phyloP scores from a whole-genome alignment of 768 basidiomycete species.

The Suillus placidus region DNA sequence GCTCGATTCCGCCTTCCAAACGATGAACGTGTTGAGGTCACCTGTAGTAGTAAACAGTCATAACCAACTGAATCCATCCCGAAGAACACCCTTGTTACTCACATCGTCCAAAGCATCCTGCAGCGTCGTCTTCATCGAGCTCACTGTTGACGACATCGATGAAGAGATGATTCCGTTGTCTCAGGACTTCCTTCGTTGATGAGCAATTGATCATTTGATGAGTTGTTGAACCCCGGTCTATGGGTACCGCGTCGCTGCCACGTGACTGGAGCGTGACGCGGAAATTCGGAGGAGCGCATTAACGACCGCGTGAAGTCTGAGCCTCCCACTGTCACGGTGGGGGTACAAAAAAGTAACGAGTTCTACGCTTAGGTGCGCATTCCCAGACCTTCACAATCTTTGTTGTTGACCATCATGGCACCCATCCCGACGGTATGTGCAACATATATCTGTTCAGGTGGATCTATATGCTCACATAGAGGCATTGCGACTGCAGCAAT shows the following conservation, averaged over 20 bases:
- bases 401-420: conserved; percentile 44
- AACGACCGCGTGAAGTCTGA: conserved; percentile 6
- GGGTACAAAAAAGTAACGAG: background rate
- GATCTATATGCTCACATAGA: conserved; percentile 15
- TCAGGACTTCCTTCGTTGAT: background rate
- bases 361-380: conserved; percentile 13
- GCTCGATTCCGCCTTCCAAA: conserved; percentile 54
- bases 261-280: conserved; percentile 30
- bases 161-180: background rate
- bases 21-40: conserved; percentile 64
- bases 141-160: conserved; percentile 12
- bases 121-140: conserved; percentile 47
- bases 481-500: conserved; percentile 47
- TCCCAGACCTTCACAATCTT: conserved; percentile 11
- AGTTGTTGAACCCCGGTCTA: background rate
- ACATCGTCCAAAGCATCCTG: conserved; percentile 74
- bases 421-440: conserved; percentile 58
- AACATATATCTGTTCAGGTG: background rate
- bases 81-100: conserved; percentile 24
- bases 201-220: background rate
- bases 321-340: conserved; percentile 9
- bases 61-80: conserved; percentile 7
- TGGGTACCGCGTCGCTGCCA: conserved; percentile 28
- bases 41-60: conserved; percentile 42
- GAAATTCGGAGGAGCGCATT: conserved; percentile 20